Evolutionary conservation across 202 grass and related monocot genomes (phyloP).

Genomic region (Musa balbisiana): DNA sequence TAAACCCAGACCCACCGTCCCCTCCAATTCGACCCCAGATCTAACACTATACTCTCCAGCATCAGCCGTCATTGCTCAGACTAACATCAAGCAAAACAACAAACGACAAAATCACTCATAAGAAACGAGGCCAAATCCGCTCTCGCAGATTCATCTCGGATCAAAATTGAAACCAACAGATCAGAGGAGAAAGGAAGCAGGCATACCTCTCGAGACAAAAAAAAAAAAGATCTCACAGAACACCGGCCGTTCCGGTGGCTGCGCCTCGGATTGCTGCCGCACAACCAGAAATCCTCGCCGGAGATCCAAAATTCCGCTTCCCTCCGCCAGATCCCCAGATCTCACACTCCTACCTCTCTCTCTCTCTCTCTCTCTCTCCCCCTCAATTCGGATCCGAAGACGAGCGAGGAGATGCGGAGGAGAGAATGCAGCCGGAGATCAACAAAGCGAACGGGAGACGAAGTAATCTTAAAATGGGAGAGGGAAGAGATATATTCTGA

Average conservation of each 20-base stretch:
- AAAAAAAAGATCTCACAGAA: background rate
- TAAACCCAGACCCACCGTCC: background rate
- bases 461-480: slow-evolving; percentile 7
- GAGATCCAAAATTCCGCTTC: slow-evolving; percentile 1
- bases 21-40: slow-evolving; percentile 3
- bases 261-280: background rate
- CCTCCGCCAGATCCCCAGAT: background rate
- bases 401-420: background rate
- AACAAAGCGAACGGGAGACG: background rate
- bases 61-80: slow-evolving; percentile 18
- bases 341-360: background rate
- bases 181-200: background rate
- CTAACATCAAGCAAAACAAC: background rate
- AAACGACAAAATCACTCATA: background rate
- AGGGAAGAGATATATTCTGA: background rate
- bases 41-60: slow-evolving; percentile 3
- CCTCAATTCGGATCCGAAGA: background rate
- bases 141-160: background rate
- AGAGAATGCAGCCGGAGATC: slow-evolving; percentile 8
- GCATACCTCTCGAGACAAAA: background rate
- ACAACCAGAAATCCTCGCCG: background rate
- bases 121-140: background rate
- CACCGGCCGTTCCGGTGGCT: background rate
- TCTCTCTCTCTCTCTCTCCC: background rate
- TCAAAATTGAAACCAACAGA: background rate